Conservation (phyloP, 2,329 filamentous ascomycete genomes). For the Stagonosporopsis cucurbitacearum region DNA sequence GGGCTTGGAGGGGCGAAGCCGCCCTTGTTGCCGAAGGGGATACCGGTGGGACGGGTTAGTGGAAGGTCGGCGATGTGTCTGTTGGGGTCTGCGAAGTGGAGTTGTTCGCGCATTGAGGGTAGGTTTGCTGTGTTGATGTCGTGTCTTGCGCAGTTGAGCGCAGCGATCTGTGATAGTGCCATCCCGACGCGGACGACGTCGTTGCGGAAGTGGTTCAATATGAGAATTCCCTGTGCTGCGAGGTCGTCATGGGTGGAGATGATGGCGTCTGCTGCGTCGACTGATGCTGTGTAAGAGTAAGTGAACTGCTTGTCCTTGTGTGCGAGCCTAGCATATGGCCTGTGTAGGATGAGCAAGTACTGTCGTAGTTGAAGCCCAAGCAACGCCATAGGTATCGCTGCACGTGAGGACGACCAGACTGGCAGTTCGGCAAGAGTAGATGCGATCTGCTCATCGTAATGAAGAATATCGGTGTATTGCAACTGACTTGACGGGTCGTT, state of each 20-base stretch:
- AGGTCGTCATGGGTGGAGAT: slow-evolving; percentile 34
- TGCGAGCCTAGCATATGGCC: slow-evolving; percentile 40
- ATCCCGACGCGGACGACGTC: slow-evolving; percentile 40
- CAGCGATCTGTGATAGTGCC: slow-evolving; percentile 35
- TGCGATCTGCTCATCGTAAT: slow-evolving; percentile 42
- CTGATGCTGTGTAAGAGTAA: slow-evolving; percentile 41
- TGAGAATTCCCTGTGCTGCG: slow-evolving; percentile 26
- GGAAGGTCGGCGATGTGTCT: background rate
- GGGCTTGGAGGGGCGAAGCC: slow-evolving; percentile 12
- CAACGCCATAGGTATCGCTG: slow-evolving; percentile 28
- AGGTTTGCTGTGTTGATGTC: slow-evolving; percentile 12
- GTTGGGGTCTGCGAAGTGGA: slow-evolving; percentile 7
- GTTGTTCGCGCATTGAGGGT: background rate
- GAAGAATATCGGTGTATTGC: slow-evolving; percentile 42
- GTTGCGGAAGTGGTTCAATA: slow-evolving; percentile 38
- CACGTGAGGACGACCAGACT: slow-evolving; percentile 30
- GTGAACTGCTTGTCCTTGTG: slow-evolving; percentile 33
- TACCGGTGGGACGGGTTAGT: background rate
- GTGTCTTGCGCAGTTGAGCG: slow-evolving; percentile 31
- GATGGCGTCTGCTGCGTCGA: slow-evolving; percentile 39
- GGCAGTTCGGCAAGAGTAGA: slow-evolving; percentile 32
- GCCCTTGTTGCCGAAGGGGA: slow-evolving; percentile 3
- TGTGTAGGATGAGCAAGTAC: slow-evolving; percentile 45
- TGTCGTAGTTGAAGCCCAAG: slow-evolving; percentile 44
- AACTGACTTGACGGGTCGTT: slow-evolving; percentile 41